A percentile compares a stretch with the other conserved stretches of the same genome.
Evolutionary conservation across 208 protist genomes (phyloP).

Genomic region (Trichomonas vaginalis): DNA sequence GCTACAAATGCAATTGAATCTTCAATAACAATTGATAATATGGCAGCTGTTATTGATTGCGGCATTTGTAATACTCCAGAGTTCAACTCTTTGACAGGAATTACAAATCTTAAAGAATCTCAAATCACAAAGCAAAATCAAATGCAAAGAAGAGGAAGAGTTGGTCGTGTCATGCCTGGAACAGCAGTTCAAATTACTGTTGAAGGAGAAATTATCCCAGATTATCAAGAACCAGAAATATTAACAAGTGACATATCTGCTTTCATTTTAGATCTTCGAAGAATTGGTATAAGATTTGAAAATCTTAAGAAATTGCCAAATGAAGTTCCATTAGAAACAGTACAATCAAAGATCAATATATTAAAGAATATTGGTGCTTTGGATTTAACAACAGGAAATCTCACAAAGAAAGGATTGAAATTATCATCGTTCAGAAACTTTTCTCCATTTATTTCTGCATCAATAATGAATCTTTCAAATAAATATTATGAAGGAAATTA

Average conservation of each 20-base stretch:
- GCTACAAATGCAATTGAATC: constrained; percentile 6
- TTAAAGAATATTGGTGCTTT: background rate
- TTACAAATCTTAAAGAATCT: background rate
- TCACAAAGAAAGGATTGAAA: background rate
- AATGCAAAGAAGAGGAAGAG: background rate
- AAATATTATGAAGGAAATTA: background rate
- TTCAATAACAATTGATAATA: background rate
- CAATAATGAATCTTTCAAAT: background rate
- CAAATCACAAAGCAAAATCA: background rate
- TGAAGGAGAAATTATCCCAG: background rate
- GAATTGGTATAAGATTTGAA: background rate
- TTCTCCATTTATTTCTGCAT: background rate
- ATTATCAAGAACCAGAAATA: background rate
- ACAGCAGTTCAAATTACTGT: background rate
- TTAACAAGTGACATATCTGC: background rate
- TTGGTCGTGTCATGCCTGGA: background rate
- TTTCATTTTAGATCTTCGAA: background rate
- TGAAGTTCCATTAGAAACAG: background rate
- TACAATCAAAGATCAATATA: background rate
- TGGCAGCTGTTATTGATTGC: background rate
- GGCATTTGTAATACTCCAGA: background rate
- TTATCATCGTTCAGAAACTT: background rate
- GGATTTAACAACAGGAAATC: background rate
- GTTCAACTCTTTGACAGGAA: background rate
- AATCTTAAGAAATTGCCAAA: background rate